These are phyloP conservation scores for Cladosporium velox DNA, from an alignment of 2,329 filamentous ascomycete species.

Conservation along the genomic window DNA sequence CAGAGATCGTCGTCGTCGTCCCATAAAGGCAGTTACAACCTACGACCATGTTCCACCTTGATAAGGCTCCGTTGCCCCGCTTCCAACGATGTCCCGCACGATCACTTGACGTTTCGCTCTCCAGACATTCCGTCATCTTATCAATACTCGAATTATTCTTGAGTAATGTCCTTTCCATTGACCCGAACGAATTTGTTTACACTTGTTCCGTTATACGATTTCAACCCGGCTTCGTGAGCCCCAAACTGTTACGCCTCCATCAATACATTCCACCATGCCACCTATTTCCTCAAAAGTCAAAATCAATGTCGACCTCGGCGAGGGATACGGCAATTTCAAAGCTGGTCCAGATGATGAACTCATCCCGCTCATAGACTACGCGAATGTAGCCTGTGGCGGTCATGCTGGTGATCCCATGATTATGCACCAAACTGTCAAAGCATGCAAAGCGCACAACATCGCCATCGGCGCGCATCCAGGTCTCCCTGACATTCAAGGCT, in stretches of 20 bases:
- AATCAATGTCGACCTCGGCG: constrained; percentile 57
- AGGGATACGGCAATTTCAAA: constrained; percentile 54
- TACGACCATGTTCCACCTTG: background rate
- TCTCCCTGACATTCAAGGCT: constrained; percentile 65
- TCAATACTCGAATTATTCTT: background rate
- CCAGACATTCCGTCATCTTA: constrained; percentile 13
- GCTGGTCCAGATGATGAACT: constrained; percentile 62
- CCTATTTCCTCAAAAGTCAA: constrained; percentile 55
- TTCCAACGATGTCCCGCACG: constrained; percentile 4
- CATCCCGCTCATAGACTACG: constrained; percentile 62
- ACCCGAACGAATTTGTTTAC: background rate
- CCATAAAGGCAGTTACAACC: constrained; percentile 6
- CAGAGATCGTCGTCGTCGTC: background rate
- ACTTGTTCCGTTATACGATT: background rate
- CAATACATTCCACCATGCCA: constrained; percentile 40
- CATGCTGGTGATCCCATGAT: constrained; percentile 60
- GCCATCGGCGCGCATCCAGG: constrained; percentile 64
- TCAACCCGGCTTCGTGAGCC: background rate
- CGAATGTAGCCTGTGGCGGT: constrained; percentile 60
- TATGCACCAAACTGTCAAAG: constrained; percentile 61
- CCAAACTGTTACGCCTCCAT: background rate
- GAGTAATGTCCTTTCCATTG: background rate
- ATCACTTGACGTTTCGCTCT: background rate
- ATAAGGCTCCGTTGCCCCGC: constrained; percentile 13
- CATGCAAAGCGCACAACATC: constrained; percentile 60